Conservation (phyloP, 441 rosid species). For the Euphorbia neoarborescens region DNA sequence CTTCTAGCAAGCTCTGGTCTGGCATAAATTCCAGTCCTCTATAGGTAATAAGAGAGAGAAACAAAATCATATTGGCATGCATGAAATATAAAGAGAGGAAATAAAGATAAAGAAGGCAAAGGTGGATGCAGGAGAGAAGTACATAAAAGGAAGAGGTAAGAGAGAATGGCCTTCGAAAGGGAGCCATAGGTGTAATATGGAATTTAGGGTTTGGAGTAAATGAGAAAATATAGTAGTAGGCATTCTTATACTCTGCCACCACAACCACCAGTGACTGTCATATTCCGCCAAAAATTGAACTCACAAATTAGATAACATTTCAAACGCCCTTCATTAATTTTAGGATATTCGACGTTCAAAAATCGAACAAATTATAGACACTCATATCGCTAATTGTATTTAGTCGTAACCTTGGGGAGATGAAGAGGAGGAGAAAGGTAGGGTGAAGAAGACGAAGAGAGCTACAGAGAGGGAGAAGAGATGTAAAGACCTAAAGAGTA, state of each 20-base stretch:
- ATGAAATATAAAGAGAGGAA: too few relatives aligned
- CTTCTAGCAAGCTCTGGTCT: constrained; percentile 28
- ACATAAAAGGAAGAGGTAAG: constrained; percentile 36
- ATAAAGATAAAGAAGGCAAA: constrained; percentile 1
- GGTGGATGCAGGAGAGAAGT: not conserved
- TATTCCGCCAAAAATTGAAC: not conserved
- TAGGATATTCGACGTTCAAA: too few relatives aligned
- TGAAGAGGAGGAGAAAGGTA: too few relatives aligned
- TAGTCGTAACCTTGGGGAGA: too few relatives aligned
- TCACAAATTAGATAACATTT: too few relatives aligned
- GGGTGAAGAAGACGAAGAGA: too few relatives aligned
- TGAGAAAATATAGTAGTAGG: not conserved
- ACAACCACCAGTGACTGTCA: not conserved
- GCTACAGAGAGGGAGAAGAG: too few relatives aligned
- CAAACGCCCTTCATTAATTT: too few relatives aligned
- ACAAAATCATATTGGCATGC: not conserved
- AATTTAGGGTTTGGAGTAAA: not conserved
- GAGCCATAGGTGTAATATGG: constrained; percentile 29
- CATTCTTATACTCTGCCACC: not conserved
- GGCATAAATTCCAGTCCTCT: constrained; percentile 29
- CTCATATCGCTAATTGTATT: too few relatives aligned
- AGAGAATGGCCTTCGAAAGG: constrained; percentile 41
- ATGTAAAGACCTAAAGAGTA: too few relatives aligned
- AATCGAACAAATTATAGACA: too few relatives aligned
- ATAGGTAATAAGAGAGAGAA: constrained; percentile 17